phyloP scores from a whole-genome alignment of 2,329 filamentous ascomycete genomes.

The Cordyceps cateniannulata region DNA sequence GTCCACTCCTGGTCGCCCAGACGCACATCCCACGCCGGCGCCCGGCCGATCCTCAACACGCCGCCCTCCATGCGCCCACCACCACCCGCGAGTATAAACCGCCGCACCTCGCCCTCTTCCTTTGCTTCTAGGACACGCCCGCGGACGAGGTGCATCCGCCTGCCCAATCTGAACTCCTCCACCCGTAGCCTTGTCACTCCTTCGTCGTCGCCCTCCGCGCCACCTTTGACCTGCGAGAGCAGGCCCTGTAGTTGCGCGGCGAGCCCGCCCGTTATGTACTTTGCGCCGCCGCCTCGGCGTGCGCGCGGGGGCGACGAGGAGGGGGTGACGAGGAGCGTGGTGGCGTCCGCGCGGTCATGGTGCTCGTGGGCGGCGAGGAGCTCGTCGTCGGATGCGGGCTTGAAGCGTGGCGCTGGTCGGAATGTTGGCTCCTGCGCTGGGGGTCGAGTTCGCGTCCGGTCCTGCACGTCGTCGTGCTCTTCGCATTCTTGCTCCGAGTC shows the following conservation, averaged over 20 bases:
- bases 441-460: slow-evolving; percentile 14
- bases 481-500: not conserved
- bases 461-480: slow-evolving; percentile 8
- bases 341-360: not conserved
- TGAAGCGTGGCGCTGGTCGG: slow-evolving; percentile 34
- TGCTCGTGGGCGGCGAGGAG: slow-evolving; percentile 13
- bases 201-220: slow-evolving; percentile 21
- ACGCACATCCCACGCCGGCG: slow-evolving; percentile 32
- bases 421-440: slow-evolving; percentile 31
- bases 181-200: slow-evolving; percentile 22
- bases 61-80: slow-evolving; percentile 26
- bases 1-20: slow-evolving; percentile 29
- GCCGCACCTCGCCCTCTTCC: not conserved
- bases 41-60: slow-evolving; percentile 25
- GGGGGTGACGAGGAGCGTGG: slow-evolving; percentile 18
- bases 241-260: slow-evolving; percentile 34
- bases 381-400: slow-evolving; percentile 19
- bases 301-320: slow-evolving; percentile 28
- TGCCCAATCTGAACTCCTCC: slow-evolving; percentile 25
- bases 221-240: slow-evolving; percentile 34
- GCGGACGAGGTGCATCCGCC: slow-evolving; percentile 29
- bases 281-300: slow-evolving; percentile 25
- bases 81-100: slow-evolving; percentile 29
- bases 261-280: slow-evolving; percentile 31
- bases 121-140: slow-evolving; percentile 12